Percentiles rank a stretch among this genome's conserved stretches.
phyloP scores from a whole-genome alignment of 371 early-diverging fungal genomes.

The Mortierella polycephala region DNA sequence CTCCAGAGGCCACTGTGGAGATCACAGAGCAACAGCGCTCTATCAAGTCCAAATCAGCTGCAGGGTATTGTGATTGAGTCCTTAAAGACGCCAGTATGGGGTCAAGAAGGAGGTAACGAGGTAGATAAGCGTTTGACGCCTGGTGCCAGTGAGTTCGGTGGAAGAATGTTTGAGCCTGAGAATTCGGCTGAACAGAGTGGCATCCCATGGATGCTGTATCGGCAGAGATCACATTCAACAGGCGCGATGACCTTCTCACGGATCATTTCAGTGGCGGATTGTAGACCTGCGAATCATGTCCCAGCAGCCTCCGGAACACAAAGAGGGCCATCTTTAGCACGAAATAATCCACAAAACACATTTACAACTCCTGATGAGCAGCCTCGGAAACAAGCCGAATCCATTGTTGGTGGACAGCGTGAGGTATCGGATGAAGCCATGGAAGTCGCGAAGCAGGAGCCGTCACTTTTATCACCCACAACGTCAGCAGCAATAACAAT shows the following conservation, averaged over 20 bases:
- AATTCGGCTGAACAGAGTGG: conserved; percentile 20
- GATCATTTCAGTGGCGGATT: too few relatives aligned
- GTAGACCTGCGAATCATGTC: neutral
- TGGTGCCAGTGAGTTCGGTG: neutral
- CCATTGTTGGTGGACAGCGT: too few relatives aligned
- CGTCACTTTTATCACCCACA: too few relatives aligned
- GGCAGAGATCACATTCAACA: conserved; percentile 21
- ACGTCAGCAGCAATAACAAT: too few relatives aligned
- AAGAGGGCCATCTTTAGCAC: too few relatives aligned
- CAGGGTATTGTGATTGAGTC: conserved; percentile 40
- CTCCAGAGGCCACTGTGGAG: conserved; percentile 1
- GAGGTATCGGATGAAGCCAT: too few relatives aligned
- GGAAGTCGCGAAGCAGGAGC: too few relatives aligned
- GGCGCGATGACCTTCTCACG: conserved; percentile 2
- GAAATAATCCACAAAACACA: too few relatives aligned
- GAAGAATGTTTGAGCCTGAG: conserved; percentile 23
- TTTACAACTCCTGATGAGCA: too few relatives aligned
- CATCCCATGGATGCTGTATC: conserved; percentile 41
- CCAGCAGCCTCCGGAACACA: too few relatives aligned
- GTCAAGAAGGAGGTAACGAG: neutral
- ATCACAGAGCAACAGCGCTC: conserved; percentile 12
- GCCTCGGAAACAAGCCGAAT: too few relatives aligned
- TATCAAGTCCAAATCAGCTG: conserved; percentile 30
- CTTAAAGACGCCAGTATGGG: conserved; percentile 18
- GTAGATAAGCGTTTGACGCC: neutral